These are phyloP conservation scores for Neurospora intermedia DNA, from an alignment of 495 filamentous ascomycete species.

Conservation along the genomic window DNA sequence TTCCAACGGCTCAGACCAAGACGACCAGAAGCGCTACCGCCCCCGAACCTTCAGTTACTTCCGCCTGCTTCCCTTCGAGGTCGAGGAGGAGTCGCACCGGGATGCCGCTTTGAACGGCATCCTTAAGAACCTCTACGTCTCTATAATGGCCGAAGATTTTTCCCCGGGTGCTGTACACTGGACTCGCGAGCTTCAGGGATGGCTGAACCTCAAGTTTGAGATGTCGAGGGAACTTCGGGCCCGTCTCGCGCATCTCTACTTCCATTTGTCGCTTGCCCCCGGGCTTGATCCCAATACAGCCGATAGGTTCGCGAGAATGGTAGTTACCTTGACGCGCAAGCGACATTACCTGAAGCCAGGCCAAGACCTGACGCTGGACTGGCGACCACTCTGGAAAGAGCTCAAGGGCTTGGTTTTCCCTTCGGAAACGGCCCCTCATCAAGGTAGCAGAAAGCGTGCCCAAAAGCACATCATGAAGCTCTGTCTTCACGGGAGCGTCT, in stretches of 20 bases:
- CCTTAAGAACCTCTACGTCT: conserved; percentile 81
- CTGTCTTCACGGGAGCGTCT: conserved; percentile 78
- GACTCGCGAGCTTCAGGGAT: conserved; percentile 91
- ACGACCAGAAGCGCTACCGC: conserved; percentile 54
- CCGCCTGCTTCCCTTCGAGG: conserved; percentile 72
- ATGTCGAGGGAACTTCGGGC: conserved; percentile 71
- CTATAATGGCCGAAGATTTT: conserved; percentile 87
- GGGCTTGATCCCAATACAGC: conserved; percentile 72
- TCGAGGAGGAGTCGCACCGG: conserved; percentile 65
- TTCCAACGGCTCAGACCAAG: conserved; percentile 19
- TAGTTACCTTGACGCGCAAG: conserved; percentile 83
- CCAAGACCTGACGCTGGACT: conserved; percentile 82
- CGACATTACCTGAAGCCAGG: conserved; percentile 90
- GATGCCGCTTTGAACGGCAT: conserved; percentile 71
- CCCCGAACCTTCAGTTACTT: conserved; percentile 91
- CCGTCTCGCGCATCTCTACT: conserved; percentile 82
- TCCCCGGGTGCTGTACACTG: conserved; percentile 88
- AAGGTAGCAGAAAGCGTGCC: conserved; percentile 29
- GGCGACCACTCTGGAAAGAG: conserved; percentile 86
- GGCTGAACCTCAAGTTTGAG: conserved; percentile 95
- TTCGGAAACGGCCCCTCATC: conserved; percentile 52
- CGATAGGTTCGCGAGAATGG: conserved; percentile 94
- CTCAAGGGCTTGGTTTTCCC: conserved; percentile 83
- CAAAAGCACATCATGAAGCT: conserved; percentile 64
- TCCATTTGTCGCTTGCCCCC: conserved; percentile 83